These are phyloP conservation scores for Arxiozyma telluris DNA, from an alignment of 1,139 yeast species.

Conservation along the genomic window DNA sequence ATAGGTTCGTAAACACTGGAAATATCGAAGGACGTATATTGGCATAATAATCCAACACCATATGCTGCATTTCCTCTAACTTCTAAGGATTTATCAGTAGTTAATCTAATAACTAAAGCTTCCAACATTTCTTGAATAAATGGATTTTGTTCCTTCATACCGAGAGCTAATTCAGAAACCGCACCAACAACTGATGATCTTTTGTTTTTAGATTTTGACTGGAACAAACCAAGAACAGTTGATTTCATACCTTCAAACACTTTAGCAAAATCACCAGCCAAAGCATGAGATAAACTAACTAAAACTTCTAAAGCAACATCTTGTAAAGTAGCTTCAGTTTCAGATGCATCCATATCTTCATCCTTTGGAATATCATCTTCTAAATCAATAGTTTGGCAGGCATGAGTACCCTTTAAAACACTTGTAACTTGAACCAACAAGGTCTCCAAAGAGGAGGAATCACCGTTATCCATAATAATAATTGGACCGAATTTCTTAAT, in stretches of 20 bases:
- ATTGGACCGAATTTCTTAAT: slow-evolving; percentile 65
- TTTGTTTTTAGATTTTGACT: slow-evolving; percentile 60
- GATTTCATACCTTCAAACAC: slow-evolving; percentile 69
- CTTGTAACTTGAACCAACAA: slow-evolving; percentile 63
- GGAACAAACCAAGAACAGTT: slow-evolving; percentile 49
- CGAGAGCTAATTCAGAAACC: slow-evolving; percentile 78
- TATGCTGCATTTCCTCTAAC: slow-evolving; percentile 95
- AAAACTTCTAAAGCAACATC: slow-evolving; percentile 84
- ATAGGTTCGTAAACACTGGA: slow-evolving; percentile 58
- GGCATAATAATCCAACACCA: slow-evolving; percentile 80
- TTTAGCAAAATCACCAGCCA: slow-evolving; percentile 59
- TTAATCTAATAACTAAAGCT: slow-evolving; percentile 57
- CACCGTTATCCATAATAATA: slow-evolving; percentile 53
- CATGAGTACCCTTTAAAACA: slow-evolving; percentile 70
- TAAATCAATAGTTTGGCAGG: slow-evolving; percentile 64
- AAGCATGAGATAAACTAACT: slow-evolving; percentile 62
- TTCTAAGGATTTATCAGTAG: slow-evolving; percentile 72
- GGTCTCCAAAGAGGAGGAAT: slow-evolving; percentile 52
- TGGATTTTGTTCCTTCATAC: slow-evolving; percentile 61
- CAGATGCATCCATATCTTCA: slow-evolving; percentile 63
- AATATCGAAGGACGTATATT: slow-evolving; percentile 50
- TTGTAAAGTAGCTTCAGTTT: slow-evolving; percentile 75
- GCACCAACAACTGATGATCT: slow-evolving; percentile 84
- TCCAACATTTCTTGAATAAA: slow-evolving; percentile 62
- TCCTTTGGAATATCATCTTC: slow-evolving; percentile 43